These are phyloP conservation scores for Hydnomerulius pinastri DNA, from an alignment of 768 basidiomycete genomes.

Conservation along the genomic window DNA sequence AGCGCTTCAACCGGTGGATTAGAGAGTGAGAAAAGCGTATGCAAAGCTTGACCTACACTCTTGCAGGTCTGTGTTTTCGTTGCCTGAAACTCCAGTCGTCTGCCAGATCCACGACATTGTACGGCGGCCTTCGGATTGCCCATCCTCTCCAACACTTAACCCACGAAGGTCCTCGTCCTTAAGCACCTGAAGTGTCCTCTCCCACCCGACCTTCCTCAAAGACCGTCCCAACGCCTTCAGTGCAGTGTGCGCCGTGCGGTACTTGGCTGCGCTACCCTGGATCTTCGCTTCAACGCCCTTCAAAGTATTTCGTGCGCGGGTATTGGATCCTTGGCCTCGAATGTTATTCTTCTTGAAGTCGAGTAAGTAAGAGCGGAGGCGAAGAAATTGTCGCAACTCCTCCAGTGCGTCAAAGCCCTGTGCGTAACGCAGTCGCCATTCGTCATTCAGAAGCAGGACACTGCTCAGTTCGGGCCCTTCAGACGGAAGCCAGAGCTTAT, in stretches of 20 bases:
- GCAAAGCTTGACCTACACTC: neutral
- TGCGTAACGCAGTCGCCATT: constrained; percentile 9
- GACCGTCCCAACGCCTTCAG: neutral
- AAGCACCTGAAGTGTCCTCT: neutral
- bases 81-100: neutral
- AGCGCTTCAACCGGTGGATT: constrained; percentile 9
- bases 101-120: constrained; percentile 8
- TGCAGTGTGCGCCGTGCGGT: constrained; percentile 9
- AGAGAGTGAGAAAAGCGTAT: neutral
- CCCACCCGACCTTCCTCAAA: neutral
- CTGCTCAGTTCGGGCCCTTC: neutral
- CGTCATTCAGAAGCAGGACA: neutral
- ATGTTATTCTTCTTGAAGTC: constrained; percentile 11
- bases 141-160: neutral
- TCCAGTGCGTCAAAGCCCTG: constrained; percentile 15
- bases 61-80: neutral
- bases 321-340: constrained; percentile 11
- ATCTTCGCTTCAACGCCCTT: constrained; percentile 8
- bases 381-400: constrained; percentile 10
- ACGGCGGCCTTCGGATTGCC: constrained; percentile 6
- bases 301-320: constrained; percentile 3
- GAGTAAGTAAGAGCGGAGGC: constrained; percentile 8
- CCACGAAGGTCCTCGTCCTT: neutral
- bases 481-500: neutral
- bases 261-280: neutral